phyloP scores from a whole-genome alignment of 2,329 filamentous ascomycete species.

The Botrytis squamosa region DNA sequence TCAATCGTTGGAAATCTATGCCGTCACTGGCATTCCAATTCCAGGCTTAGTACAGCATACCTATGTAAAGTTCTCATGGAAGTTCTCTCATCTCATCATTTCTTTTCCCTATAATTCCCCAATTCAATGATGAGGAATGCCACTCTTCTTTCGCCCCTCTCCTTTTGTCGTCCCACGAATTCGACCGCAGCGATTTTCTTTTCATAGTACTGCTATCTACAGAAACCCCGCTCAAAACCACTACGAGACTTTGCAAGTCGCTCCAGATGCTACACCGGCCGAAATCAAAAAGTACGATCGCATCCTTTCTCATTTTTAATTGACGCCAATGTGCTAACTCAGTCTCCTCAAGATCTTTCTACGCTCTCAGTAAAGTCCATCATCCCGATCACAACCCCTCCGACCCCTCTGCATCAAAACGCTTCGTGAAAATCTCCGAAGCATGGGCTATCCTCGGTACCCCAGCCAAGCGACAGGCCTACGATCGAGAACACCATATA shows the following conservation, averaged over 20 bases:
- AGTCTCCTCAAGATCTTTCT: slow-evolving; percentile 64
- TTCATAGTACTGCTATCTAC: slow-evolving; percentile 46
- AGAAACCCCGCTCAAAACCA: slow-evolving; percentile 53
- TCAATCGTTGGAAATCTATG: not conserved
- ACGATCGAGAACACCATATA: slow-evolving; percentile 74
- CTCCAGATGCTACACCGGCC: slow-evolving; percentile 62
- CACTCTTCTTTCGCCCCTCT: slow-evolving; percentile 44
- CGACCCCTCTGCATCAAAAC: slow-evolving; percentile 68
- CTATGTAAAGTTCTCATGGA: not conserved
- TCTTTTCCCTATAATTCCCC: not conserved
- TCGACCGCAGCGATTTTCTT: slow-evolving; percentile 42
- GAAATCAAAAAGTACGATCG: slow-evolving; percentile 78
- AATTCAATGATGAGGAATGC: slow-evolving; percentile 51
- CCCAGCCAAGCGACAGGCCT: slow-evolving; percentile 70
- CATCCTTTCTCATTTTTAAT: not conserved
- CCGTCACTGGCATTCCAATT: slow-evolving; percentile 12
- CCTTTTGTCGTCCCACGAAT: slow-evolving; percentile 21
- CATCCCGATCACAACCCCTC: slow-evolving; percentile 87
- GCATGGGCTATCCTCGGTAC: slow-evolving; percentile 77
- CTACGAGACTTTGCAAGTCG: slow-evolving; percentile 80
- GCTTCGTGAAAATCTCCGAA: slow-evolving; percentile 81
- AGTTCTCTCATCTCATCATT: slow-evolving; percentile 1
- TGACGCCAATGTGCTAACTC: slow-evolving; percentile 2
- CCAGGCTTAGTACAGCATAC: not conserved
- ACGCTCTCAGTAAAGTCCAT: slow-evolving; percentile 83